Evolutionary conservation across 2,329 filamentous ascomycete genomes (phyloP), one percentile per base, ranked within the genome.

Genomic region (Monosporascus sp.): DNA sequence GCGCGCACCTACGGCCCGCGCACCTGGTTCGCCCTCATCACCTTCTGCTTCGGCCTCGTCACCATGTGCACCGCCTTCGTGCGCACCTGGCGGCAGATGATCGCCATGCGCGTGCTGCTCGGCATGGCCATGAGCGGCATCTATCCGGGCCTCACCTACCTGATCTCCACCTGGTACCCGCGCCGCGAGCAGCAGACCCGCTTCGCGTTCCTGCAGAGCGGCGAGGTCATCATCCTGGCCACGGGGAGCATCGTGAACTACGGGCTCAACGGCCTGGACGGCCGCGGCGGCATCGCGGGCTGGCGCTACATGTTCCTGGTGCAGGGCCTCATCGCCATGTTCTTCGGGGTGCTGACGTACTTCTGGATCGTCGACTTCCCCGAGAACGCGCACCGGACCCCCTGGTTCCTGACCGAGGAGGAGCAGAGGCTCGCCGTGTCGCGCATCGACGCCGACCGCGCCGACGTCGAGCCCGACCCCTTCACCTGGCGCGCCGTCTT

Each of bases 301-400:
- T 88, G 85, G 84, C 78, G 82, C 27, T 88, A 81, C 75, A 88
- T 88, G 83, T 88, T 84, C 58, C 66, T 87, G 0, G 81, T 88
- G 0, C 84, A 88, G 60, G 85, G 85, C 0, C 62, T 80, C 9
- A 81, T 88, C 58, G 78, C 85, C 5, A 76, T 77, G 55, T 67
- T 82, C 22, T 69, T 88, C 20, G 84, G 84, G 3, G 60, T 85
- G 31, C 54, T 77, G 14, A 86, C 84, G 0, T 87, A 84, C 62
- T 86, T 83, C 75, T 88, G 85, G 85, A 87, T 88, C 71, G 74
- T 87, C 43, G 84, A 87, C 62, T 88, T 88, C 57, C 85, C 85
- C 0, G 85, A 88, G 59, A 74, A 82, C 26, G 75, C 81, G 1
- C 73, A 81, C 50, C 69, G 69, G 14, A 84, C 79, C 49, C 78